Evolutionary conservation across 352 stramenopile species (phyloP), one percentile per base, ranked within the genome.

Genomic region (Globisporangium rhizosaccharum): DNA sequence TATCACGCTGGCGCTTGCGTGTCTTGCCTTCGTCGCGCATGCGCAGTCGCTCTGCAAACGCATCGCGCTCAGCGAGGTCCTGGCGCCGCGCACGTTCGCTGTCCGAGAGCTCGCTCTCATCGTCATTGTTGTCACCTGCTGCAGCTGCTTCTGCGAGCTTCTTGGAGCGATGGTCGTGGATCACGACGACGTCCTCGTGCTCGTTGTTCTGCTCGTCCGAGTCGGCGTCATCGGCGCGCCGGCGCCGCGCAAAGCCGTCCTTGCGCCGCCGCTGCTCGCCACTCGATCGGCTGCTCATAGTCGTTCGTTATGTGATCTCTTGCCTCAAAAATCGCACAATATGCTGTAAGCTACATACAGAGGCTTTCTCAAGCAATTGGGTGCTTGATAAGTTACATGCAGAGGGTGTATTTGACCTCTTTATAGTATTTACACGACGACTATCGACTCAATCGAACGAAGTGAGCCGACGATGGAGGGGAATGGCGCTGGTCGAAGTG

Each of bases 31-130:
- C 82, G 51, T 97, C 89, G 4, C 83, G 80, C 52, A 82, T 66
- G 18, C 80, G 78, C 45, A 96, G 47, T 0, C 82, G 79, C 61
- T 95, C 80, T 11, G 87, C 88, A 51, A 95, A 94, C 26, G 81
- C 87, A 42, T 96, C 79, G 11, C 85, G 82, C 57, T 95, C 88
- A 26, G 85, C 73, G 28, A 74, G 77, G 56, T 92, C 77, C 39
- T 72, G 59, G 3, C 79, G 72, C 53, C 80, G 71, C 53, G 75
- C 75, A 56, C 71, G 76, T 50, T 89, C 76, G 23, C 82, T 73
- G 17, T 62, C 61, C 1, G 66, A 61, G 18, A 76, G 39, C 7
- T 69, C 58, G 10, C 12, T 41, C 2, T 42, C 48, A 5, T 53
- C 36, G 9, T 47, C 44, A 0, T 60, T 39, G 1, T 60, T 39